These are phyloP conservation scores for Diaporthe aspalathi DNA, from an alignment of 2,329 filamentous ascomycete species.

Conservation along the genomic window DNA sequence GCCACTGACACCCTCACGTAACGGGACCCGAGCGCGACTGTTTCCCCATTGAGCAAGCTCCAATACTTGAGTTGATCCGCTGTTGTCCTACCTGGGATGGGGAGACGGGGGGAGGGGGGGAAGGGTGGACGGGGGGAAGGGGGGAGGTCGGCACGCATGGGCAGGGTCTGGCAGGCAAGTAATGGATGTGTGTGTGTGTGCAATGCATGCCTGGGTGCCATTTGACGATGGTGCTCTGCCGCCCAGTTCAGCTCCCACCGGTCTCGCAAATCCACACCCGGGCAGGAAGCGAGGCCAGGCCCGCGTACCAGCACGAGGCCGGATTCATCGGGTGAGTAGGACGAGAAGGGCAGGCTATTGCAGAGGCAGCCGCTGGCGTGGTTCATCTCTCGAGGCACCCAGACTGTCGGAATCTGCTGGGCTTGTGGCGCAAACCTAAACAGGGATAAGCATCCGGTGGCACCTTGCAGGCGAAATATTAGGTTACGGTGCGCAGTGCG, in stretches of 20 bases:
- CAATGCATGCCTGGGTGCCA: slow-evolving; percentile 8
- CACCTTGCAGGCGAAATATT: slow-evolving; percentile 35
- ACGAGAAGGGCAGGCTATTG: slow-evolving; percentile 12
- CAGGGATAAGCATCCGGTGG: slow-evolving; percentile 39
- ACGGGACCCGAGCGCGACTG: slow-evolving; percentile 29
- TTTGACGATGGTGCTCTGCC: slow-evolving; percentile 7
- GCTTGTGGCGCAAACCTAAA: slow-evolving; percentile 39
- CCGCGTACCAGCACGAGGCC: slow-evolving; percentile 12
- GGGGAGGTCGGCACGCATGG: not conserved
- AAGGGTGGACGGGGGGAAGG: too few relatives aligned
- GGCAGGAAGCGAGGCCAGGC: slow-evolving; percentile 24
- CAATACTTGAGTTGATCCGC: slow-evolving; percentile 8
- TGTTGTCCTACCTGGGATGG: slow-evolving; percentile 8
- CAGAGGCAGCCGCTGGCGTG: slow-evolving; percentile 25
- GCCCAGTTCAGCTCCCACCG: slow-evolving; percentile 12
- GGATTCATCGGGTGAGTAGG: not conserved
- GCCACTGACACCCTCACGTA: slow-evolving; percentile 14
- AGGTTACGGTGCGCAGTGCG: slow-evolving; percentile 19
- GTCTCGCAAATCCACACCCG: slow-evolving; percentile 17
- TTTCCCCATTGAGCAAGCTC: slow-evolving; percentile 27
- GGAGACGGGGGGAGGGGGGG: not conserved
- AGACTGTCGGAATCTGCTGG: slow-evolving; percentile 32
- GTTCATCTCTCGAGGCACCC: slow-evolving; percentile 29
- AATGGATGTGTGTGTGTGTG: not conserved
- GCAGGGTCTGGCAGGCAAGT: not conserved